These are phyloP conservation scores for Biscutella auriculata DNA, from an alignment of 441 rosid species.

Conservation along the genomic window DNA sequence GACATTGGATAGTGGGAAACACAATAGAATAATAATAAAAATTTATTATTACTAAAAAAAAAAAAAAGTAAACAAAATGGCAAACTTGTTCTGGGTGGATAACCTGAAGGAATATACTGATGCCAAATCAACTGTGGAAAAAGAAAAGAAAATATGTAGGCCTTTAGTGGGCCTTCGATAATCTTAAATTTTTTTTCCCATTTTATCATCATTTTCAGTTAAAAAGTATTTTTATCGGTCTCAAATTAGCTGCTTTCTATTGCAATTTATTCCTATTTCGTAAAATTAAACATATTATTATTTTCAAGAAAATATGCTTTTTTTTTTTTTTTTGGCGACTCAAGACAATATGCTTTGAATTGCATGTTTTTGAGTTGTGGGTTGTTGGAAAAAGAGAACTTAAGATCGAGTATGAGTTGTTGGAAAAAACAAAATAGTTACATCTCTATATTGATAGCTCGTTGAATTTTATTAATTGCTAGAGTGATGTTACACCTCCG, in stretches of 20 bases:
- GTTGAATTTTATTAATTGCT: no score
- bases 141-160: background rate
- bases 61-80: background rate
- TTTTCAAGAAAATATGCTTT: no score
- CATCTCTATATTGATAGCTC: no score
- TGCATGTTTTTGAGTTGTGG: background rate
- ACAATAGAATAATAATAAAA: no score
- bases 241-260: background rate
- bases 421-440: background rate
- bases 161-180: constrained; percentile 10
- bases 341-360: no score
- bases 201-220: background rate
- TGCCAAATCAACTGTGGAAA: constrained; percentile 5
- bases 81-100: background rate
- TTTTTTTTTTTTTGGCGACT: no score
- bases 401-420: background rate
- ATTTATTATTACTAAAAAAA: no score
- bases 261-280: no score
- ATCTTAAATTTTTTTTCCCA: background rate
- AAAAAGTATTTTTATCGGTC: background rate
- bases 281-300: no score
- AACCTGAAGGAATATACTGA: constrained; percentile 11
- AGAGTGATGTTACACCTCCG: no score
- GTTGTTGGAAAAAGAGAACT: background rate
- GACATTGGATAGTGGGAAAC: no score